phyloP scores from a whole-genome alignment of 106 monocot genomes.

The Dioscorea zingiberensis region DNA sequence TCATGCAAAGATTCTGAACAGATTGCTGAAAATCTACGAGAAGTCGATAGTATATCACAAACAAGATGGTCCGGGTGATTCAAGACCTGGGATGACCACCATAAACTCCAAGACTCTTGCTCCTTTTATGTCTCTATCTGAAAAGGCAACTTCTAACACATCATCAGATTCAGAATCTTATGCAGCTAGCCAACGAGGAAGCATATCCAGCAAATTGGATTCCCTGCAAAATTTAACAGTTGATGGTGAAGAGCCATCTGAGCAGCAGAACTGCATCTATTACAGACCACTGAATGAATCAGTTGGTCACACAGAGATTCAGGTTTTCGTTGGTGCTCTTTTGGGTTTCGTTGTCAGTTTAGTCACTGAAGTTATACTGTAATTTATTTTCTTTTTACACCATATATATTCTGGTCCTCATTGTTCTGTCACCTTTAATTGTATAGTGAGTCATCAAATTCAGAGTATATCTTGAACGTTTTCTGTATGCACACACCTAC shows the following conservation, averaged over 20 bases:
- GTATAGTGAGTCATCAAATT: too few relatives aligned
- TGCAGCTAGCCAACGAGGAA: not conserved
- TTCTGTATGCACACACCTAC: too few relatives aligned
- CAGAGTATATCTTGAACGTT: not conserved
- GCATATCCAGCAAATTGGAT: conserved; percentile 5
- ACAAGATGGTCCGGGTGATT: not conserved
- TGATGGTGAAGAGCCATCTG: conserved; percentile 12
- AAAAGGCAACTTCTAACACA: conserved; percentile 7
- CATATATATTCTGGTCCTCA: too few relatives aligned
- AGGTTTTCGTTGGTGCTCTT: conserved; percentile 55
- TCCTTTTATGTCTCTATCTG: conserved; percentile 12
- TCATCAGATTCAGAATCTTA: conserved; percentile 13
- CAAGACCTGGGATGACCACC: conserved; percentile 10
- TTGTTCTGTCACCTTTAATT: too few relatives aligned
- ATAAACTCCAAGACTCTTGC: conserved; percentile 20
- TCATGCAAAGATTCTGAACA: conserved; percentile 55
- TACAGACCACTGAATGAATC: conserved; percentile 40
- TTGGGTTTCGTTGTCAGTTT: conserved; percentile 51
- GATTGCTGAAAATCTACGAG: conserved; percentile 13
- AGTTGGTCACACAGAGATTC: conserved; percentile 57
- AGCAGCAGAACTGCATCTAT: not conserved
- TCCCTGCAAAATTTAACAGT: conserved; percentile 4
- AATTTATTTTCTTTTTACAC: conserved; percentile 9
- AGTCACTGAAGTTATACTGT: conserved; percentile 26
- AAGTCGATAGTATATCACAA: not conserved